Conservation (phyloP, 1,284 basidiomycete genomes). For the Amylostereum chailletii region DNA sequence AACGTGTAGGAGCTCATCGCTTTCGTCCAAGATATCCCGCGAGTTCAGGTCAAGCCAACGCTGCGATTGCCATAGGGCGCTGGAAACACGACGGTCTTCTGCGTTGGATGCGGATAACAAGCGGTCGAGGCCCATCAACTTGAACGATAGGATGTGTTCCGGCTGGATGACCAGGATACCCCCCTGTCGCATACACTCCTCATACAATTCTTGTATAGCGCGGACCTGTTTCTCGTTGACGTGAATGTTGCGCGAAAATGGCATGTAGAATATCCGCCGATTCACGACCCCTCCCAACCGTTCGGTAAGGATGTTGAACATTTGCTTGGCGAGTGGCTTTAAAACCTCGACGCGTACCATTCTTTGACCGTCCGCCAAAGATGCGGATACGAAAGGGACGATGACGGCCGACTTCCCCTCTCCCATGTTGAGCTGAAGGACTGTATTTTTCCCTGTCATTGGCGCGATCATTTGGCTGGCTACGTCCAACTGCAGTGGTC, state of each 20-base stretch:
- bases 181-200: slow-evolving; percentile 26
- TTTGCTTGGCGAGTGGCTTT: slow-evolving; percentile 32
- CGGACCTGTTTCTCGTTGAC: slow-evolving; percentile 14
- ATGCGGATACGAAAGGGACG: slow-evolving; percentile 30
- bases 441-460: slow-evolving; percentile 22
- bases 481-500: slow-evolving; percentile 31
- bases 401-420: slow-evolving; percentile 53
- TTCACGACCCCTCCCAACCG: slow-evolving; percentile 34
- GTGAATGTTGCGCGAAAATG: slow-evolving; percentile 34
- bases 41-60: slow-evolving; percentile 25
- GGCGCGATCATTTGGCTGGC: slow-evolving; percentile 43
- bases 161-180: slow-evolving; percentile 42
- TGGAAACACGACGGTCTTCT: neutral
- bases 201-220: slow-evolving; percentile 22
- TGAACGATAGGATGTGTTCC: slow-evolving; percentile 44
- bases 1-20: slow-evolving; percentile 42
- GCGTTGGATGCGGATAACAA: slow-evolving; percentile 2
- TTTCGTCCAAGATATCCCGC: slow-evolving; percentile 44
- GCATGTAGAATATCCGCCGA: slow-evolving; percentile 38
- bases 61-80: slow-evolving; percentile 17
- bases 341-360: slow-evolving; percentile 40
- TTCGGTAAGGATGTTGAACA: slow-evolving; percentile 38
- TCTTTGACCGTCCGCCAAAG: slow-evolving; percentile 31
- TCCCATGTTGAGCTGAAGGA: slow-evolving; percentile 50
- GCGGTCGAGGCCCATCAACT: slow-evolving; percentile 32